Evolutionary conservation across 495 filamentous ascomycete species (phyloP).

Genomic region (Evernia prunastri): DNA sequence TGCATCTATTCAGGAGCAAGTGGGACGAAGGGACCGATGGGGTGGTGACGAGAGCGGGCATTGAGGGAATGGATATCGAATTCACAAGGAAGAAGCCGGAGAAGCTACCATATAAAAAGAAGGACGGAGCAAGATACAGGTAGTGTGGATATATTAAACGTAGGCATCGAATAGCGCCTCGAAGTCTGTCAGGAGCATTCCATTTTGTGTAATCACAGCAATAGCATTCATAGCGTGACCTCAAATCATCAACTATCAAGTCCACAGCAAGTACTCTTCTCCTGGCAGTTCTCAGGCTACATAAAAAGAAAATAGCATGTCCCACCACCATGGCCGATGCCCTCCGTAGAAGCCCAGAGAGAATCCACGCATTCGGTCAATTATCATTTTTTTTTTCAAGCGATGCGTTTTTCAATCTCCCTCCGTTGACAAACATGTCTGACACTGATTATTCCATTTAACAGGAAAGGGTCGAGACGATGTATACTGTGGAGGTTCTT

Average conservation of each 20-base stretch:
- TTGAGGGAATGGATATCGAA: slow-evolving; percentile 72
- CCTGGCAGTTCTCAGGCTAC: no score
- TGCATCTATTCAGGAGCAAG: slow-evolving; percentile 74
- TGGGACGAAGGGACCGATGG: slow-evolving; percentile 83
- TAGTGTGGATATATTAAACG: not conserved
- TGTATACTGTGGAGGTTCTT: slow-evolving; percentile 46
- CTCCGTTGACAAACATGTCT: slow-evolving; percentile 49
- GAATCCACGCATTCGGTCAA: slow-evolving; percentile 30
- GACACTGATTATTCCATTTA: slow-evolving; percentile 35
- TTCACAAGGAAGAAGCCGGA: slow-evolving; percentile 68
- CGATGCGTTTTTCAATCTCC: slow-evolving; percentile 35
- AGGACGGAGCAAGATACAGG: slow-evolving; percentile 27
- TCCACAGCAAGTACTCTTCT: not conserved
- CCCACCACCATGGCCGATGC: slow-evolving; percentile 26
- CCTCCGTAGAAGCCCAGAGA: slow-evolving; percentile 5
- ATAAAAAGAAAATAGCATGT: no score
- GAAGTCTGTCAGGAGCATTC: not conserved
- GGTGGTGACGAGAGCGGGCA: slow-evolving; percentile 75
- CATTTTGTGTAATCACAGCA: not conserved
- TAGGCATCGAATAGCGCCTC: not conserved
- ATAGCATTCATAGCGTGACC: not conserved
- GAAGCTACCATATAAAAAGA: slow-evolving; percentile 49
- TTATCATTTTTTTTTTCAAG: slow-evolving; percentile 22
- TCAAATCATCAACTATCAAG: not conserved
- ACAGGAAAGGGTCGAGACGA: slow-evolving; percentile 34